Conservation (phyloP, 371 early-diverging fungal genomes). For the Apophysomyces ossiformis region DNA sequence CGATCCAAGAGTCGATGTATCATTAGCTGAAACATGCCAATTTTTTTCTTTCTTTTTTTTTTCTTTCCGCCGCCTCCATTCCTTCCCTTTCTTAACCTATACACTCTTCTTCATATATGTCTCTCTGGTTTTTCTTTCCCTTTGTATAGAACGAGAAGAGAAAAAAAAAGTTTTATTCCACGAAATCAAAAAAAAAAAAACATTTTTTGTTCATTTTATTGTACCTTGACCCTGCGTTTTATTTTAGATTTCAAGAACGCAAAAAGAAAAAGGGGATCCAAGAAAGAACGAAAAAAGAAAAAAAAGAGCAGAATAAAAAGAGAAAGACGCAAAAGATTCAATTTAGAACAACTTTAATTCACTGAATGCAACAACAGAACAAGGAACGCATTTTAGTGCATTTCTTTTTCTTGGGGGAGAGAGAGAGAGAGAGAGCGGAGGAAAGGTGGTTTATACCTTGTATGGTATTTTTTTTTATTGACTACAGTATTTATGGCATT, state of each 20-base stretch:
- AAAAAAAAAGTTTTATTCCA: background rate
- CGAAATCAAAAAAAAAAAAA: background rate
- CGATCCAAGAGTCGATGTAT: conserved; percentile 52
- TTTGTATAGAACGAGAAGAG: too few species aligned
- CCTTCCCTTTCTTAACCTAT: too few species aligned
- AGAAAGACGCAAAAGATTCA: too few species aligned
- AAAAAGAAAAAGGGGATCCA: background rate
- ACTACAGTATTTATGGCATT: background rate
- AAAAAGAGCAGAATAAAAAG: background rate
- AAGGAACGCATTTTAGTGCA: too few species aligned
- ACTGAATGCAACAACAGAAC: too few species aligned
- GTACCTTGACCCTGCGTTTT: background rate
- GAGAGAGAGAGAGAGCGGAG: too few species aligned
- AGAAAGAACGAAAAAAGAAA: background rate
- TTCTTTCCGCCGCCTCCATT: background rate
- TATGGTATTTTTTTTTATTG: background rate
- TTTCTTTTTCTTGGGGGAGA: too few species aligned
- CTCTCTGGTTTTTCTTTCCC: too few species aligned
- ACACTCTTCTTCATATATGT: too few species aligned
- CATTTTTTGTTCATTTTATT: background rate
- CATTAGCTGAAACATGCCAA: conserved; percentile 24
- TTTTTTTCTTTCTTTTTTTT: conserved; percentile 1
- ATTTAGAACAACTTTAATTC: too few species aligned
- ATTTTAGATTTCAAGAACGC: background rate
- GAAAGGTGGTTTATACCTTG: too few species aligned